Evolutionary conservation across 495 filamentous ascomycete genomes (phyloP).

Genomic region (Penicillium cosmopolitanum): DNA sequence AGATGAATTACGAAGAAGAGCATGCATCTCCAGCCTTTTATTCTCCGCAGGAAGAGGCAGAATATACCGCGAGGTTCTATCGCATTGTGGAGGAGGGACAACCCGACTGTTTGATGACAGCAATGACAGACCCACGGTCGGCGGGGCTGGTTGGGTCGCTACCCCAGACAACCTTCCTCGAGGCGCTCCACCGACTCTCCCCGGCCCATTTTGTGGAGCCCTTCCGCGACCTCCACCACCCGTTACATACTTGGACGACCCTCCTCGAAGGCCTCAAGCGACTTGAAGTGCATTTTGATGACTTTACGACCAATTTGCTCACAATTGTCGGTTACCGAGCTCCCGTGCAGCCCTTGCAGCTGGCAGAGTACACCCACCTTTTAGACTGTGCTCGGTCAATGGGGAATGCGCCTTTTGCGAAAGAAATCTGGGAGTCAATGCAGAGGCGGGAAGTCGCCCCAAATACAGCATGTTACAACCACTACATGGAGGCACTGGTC

Average conservation of each 20-base stretch:
- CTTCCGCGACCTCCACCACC: conserved; percentile 52
- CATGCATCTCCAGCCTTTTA: conserved; percentile 6
- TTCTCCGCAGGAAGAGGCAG: conserved; percentile 13
- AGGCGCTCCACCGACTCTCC: conserved; percentile 42
- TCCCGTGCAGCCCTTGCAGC: conserved; percentile 27
- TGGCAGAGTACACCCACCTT: conserved; percentile 59
- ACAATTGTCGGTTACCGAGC: conserved; percentile 42
- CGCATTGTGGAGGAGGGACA: conserved; percentile 37
- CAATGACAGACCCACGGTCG: conserved; percentile 38
- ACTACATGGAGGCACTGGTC: conserved; percentile 52
- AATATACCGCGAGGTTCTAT: conserved; percentile 30
- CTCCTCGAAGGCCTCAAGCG: conserved; percentile 27
- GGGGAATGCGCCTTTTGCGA: conserved; percentile 47
- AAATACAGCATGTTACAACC: conserved; percentile 61
- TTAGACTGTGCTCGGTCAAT: conserved; percentile 57
- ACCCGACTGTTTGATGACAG: conserved; percentile 43
- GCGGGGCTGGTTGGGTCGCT: conserved; percentile 36
- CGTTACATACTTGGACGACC: conserved; percentile 47
- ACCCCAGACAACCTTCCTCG: conserved; percentile 40
- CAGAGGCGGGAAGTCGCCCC: conserved; percentile 36
- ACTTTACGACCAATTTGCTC: conserved; percentile 44
- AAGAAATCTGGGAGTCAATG: conserved; percentile 58
- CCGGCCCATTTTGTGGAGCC: conserved; percentile 49
- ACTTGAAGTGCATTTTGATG: conserved; percentile 37
- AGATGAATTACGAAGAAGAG: background rate